Conservation (phyloP, 2,329 filamentous ascomycete genomes). For the Phialemoniopsis sp. region DNA sequence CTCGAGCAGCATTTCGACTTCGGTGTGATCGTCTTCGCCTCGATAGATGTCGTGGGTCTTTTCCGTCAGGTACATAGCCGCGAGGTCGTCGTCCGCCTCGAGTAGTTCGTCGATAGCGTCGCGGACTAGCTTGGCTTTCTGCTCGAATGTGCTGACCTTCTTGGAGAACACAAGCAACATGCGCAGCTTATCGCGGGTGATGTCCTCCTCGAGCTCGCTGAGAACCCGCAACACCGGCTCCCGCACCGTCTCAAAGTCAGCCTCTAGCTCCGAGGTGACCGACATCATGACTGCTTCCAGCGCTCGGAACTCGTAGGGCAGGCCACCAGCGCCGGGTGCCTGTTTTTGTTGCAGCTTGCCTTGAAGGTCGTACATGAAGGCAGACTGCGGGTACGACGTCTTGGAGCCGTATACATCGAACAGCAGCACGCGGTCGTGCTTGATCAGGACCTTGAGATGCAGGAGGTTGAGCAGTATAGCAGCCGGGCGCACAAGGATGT, state of each 20-base stretch:
- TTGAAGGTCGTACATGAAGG: conserved; percentile 97
- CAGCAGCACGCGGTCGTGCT: conserved; percentile 84
- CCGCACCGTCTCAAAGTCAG: conserved; percentile 89
- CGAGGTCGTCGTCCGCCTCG: conserved; percentile 92
- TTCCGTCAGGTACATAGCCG: conserved; percentile 93
- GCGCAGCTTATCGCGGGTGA: conserved; percentile 89
- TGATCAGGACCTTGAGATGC: conserved; percentile 94
- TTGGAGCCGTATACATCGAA: conserved; percentile 96
- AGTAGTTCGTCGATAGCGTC: conserved; percentile 94
- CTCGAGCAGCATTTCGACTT: conserved; percentile 94
- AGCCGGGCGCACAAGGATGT: conserved; percentile 89
- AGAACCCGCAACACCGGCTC: conserved; percentile 89
- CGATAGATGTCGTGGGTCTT: conserved; percentile 70
- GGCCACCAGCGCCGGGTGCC: conserved; percentile 48
- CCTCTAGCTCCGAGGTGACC: conserved; percentile 86
- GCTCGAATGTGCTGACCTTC: conserved; percentile 93
- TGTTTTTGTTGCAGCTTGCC: conserved; percentile 84
- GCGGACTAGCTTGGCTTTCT: conserved; percentile 89
- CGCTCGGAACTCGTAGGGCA: conserved; percentile 95
- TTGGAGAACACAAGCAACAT: conserved; percentile 92
- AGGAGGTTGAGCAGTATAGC: conserved; percentile 93
- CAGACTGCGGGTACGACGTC: conserved; percentile 89
- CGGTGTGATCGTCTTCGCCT: conserved; percentile 83
- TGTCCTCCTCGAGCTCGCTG: conserved; percentile 90
- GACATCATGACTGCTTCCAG: conserved; percentile 93